Percentiles rank a stretch among this genome's conserved stretches.
Evolutionary conservation across 257 asterid genomes (phyloP).

Genomic region (Primulina huaijiensis): DNA sequence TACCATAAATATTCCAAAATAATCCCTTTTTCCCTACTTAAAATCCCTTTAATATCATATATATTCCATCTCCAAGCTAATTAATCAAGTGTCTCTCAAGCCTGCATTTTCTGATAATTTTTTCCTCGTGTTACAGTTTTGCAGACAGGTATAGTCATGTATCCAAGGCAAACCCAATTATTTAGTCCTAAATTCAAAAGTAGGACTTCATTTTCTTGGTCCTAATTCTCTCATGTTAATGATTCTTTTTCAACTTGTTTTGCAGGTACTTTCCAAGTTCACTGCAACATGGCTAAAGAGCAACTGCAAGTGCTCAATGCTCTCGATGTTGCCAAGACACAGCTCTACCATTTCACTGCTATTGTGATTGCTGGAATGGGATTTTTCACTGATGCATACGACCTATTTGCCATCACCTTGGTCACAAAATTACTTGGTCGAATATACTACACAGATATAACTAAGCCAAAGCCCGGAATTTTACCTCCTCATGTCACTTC

Average conservation of each 20-base stretch:
- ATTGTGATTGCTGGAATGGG: slow-evolving; percentile 70
- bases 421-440: slow-evolving; percentile 50
- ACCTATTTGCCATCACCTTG: slow-evolving; percentile 50
- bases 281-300: slow-evolving; percentile 33
- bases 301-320: slow-evolving; percentile 55
- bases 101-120: not conserved
- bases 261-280: not conserved
- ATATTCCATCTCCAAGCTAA: not conserved
- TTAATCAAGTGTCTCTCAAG: not conserved
- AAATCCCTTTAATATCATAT: not conserved
- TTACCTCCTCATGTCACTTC: slow-evolving; percentile 43
- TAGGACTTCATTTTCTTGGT: too few species aligned
- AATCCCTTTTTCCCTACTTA: not conserved
- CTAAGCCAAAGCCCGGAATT: slow-evolving; percentile 37
- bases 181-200: too few species aligned
- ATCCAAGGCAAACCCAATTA: not conserved
- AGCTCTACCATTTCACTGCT: slow-evolving; percentile 62
- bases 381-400: slow-evolving; percentile 66
- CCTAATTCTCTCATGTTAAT: not conserved
- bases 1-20: slow-evolving; percentile 8
- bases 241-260: not conserved
- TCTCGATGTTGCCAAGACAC: slow-evolving; percentile 60
- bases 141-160: not conserved
- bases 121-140: too few species aligned
- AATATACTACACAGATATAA: slow-evolving; percentile 41